These are phyloP conservation scores for Ceratocystis eucalypticola DNA, from an alignment of 2,329 filamentous ascomycete species.

Conservation along the genomic window DNA sequence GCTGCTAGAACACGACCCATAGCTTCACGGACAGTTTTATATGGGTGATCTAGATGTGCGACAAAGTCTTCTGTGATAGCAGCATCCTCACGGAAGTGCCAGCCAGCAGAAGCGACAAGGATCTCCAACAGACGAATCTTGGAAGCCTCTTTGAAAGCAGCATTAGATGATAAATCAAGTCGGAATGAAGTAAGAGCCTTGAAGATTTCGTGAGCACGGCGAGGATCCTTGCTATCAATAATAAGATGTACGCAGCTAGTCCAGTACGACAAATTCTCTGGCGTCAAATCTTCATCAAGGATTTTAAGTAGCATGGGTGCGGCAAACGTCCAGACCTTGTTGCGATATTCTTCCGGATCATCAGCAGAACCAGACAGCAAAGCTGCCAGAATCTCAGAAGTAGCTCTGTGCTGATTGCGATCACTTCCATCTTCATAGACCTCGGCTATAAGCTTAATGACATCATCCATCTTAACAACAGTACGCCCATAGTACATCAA, in stretches of 20 bases:
- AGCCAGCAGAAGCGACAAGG: conserved; percentile 73
- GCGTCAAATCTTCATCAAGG: conserved; percentile 82
- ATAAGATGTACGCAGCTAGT: conserved; percentile 83
- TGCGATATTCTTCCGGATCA: conserved; percentile 57
- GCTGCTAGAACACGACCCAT: conserved; percentile 81
- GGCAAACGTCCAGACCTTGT: conserved; percentile 73
- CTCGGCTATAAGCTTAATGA: conserved; percentile 63
- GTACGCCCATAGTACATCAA: conserved; percentile 72
- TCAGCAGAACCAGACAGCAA: conserved; percentile 71
- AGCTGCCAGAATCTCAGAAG: conserved; percentile 81
- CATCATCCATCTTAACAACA: conserved; percentile 67
- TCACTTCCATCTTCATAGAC: conserved; percentile 89
- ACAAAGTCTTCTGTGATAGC: conserved; percentile 84
- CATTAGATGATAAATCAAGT: conserved; percentile 87
- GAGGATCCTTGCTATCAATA: conserved; percentile 76
- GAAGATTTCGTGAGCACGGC: conserved; percentile 73
- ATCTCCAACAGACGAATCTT: conserved; percentile 88
- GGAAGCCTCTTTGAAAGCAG: conserved; percentile 96
- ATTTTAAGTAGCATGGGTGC: conserved; percentile 78
- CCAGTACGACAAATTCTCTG: conserved; percentile 92
- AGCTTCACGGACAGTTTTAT: conserved; percentile 90
- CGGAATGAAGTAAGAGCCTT: conserved; percentile 73
- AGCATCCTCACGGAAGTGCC: conserved; percentile 88
- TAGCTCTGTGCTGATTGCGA: conserved; percentile 94
- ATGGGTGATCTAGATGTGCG: conserved; percentile 85